Evolutionary conservation across 306 rosid genomes (phyloP).

Genomic region (Pachyrhizus erosus): DNA sequence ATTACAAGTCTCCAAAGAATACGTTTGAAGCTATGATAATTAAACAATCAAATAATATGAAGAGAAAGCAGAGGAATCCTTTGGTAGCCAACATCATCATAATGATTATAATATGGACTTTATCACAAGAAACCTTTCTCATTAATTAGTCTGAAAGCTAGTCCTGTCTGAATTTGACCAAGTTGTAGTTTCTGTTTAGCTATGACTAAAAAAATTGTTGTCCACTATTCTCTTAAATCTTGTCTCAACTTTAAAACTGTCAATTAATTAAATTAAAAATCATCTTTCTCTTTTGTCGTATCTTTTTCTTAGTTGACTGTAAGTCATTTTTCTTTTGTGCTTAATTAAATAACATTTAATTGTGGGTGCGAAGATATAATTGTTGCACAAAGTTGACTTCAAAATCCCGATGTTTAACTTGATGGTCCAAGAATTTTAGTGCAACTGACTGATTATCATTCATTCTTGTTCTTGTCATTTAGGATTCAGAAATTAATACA

Average conservation of each 20-base stretch:
- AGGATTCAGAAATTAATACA: slow-evolving; percentile 14
- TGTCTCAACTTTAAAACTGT: not conserved
- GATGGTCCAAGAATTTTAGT: not conserved
- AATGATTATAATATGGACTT: slow-evolving; percentile 38
- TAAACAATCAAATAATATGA: slow-evolving; percentile 23
- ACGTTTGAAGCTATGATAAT: slow-evolving; percentile 31
- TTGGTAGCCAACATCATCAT: slow-evolving; percentile 36
- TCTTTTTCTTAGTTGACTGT: not conserved
- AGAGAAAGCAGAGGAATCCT: slow-evolving; percentile 34
- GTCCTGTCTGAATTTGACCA: slow-evolving; percentile 27
- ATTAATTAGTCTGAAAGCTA: slow-evolving; percentile 30
- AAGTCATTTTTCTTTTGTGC: not conserved
- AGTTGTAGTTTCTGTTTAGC: slow-evolving; percentile 10
- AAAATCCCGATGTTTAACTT: not conserved
- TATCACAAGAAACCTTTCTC: slow-evolving; percentile 17
- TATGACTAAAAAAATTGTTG: not conserved
- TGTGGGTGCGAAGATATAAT: not conserved
- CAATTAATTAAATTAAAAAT: not conserved
- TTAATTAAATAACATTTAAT: not conserved
- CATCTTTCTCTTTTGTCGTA: not conserved
- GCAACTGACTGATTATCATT: slow-evolving; percentile 2
- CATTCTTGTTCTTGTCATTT: slow-evolving; percentile 18
- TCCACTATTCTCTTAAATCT: not conserved
- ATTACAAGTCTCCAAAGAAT: slow-evolving; percentile 33
- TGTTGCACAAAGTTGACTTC: slow-evolving; percentile 22